Evolutionary conservation across 768 basidiomycete genomes (phyloP).

Genomic region (Rhodosporidiobolus sp.): DNA sequence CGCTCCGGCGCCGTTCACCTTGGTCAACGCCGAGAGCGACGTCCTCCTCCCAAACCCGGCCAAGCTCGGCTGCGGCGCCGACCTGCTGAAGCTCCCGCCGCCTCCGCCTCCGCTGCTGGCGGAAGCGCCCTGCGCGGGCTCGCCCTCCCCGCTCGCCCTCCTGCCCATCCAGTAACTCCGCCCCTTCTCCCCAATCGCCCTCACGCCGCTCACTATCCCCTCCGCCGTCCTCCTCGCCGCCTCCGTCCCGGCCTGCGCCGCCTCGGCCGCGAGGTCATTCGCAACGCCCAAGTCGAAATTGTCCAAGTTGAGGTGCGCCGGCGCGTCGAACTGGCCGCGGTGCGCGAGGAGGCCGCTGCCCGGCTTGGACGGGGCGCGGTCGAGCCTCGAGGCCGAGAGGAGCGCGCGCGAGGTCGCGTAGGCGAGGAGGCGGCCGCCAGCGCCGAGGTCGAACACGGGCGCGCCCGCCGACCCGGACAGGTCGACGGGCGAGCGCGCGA

Average conservation of each 20-base stretch:
- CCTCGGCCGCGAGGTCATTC: neutral
- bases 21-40: neutral
- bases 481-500: conserved; percentile 21
- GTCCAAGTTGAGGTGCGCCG: neutral
- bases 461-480: too few relatives aligned
- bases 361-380: conserved; percentile 17
- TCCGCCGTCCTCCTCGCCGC: conserved; percentile 33
- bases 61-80: conserved; percentile 25
- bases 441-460: conserved; percentile 34
- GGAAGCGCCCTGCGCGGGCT: too few relatives aligned
- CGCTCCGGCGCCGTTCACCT: neutral
- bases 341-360: conserved; percentile 22
- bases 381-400: conserved; percentile 2
- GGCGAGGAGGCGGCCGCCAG: conserved; percentile 31
- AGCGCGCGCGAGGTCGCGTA: conserved; percentile 15
- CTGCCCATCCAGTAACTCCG: conserved; percentile 19
- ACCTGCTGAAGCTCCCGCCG: conserved; percentile 22
- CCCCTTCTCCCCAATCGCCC: conserved; percentile 33
- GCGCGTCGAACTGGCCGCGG: conserved; percentile 24
- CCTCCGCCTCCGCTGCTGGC: neutral
- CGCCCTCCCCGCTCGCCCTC: conserved; percentile 2
- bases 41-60: conserved; percentile 9
- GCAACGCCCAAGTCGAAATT: neutral
- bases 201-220: conserved; percentile 37
- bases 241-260: conserved; percentile 25